phyloP scores from a whole-genome alignment of 2,329 filamentous ascomycete species.

The Arthrobotrys megalospora region DNA sequence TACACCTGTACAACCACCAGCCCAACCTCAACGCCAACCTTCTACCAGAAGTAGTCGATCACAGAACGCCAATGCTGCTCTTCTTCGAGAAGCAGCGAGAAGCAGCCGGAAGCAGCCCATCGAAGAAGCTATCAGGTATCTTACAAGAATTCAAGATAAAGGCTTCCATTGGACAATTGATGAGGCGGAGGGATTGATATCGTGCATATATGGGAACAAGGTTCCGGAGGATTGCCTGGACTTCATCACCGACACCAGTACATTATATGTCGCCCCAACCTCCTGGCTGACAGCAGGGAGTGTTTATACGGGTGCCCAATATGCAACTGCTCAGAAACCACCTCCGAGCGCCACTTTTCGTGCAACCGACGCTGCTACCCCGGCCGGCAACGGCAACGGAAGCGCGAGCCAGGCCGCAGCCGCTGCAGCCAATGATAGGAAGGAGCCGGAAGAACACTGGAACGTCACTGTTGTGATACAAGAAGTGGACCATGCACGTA shows the following conservation, averaged over 20 bases:
- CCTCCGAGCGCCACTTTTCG: slow-evolving; percentile 50
- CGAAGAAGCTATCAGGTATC: slow-evolving; percentile 75
- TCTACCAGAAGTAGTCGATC: slow-evolving; percentile 27
- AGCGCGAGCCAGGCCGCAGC: slow-evolving; percentile 1
- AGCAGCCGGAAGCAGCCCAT: slow-evolving; percentile 65
- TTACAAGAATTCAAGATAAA: slow-evolving; percentile 72
- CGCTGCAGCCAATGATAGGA: slow-evolving; percentile 37
- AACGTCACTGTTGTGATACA: slow-evolving; percentile 78
- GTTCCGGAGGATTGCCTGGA: slow-evolving; percentile 68
- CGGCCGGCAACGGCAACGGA: slow-evolving; percentile 6
- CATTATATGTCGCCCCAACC: slow-evolving; percentile 71
- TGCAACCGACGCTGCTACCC: slow-evolving; percentile 66
- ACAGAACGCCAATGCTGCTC: slow-evolving; percentile 22
- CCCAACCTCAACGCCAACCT: slow-evolving; percentile 18
- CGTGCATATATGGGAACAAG: slow-evolving; percentile 57
- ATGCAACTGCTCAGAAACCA: slow-evolving; percentile 69
- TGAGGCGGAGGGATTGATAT: slow-evolving; percentile 50
- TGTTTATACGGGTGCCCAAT: slow-evolving; percentile 75
- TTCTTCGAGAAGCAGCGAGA: slow-evolving; percentile 26
- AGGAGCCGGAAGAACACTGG: slow-evolving; percentile 74
- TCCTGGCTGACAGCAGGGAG: slow-evolving; percentile 77
- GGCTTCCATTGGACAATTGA: slow-evolving; percentile 59
- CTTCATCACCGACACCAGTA: slow-evolving; percentile 73
- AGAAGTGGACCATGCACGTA: slow-evolving; percentile 73
- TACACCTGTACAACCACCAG: slow-evolving; percentile 25